Evolutionary conservation across 208 protist genomes (phyloP).

Genomic region (Novymonas esmeraldas): DNA sequence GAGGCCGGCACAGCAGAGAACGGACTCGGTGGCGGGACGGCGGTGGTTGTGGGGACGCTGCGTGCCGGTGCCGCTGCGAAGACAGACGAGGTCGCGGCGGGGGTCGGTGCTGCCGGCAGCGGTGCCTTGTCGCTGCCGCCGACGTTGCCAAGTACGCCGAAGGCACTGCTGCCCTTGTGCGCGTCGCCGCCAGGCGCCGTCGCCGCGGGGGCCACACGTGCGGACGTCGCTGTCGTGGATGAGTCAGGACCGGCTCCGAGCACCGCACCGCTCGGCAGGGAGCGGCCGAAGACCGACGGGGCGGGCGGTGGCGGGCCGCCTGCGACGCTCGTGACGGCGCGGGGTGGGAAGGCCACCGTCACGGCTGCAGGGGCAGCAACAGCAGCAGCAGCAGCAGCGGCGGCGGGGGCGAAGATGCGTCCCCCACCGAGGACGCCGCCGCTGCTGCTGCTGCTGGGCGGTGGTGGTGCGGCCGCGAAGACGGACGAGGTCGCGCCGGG

Average conservation of each 20-base stretch:
- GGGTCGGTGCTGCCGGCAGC: not conserved
- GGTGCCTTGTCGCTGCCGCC: too few relatives aligned
- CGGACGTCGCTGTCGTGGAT: too few relatives aligned
- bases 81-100: not conserved
- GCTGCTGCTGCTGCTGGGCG: too few relatives aligned
- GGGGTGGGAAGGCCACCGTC: too few relatives aligned
- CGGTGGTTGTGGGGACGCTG: not conserved
- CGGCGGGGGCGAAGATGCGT: too few relatives aligned
- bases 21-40: too few relatives aligned
- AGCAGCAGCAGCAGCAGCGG: not conserved
- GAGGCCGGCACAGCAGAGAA: too few relatives aligned
- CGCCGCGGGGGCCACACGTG: too few relatives aligned
- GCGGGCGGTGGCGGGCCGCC: not conserved
- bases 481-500: too few relatives aligned
- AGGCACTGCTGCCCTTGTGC: slow-evolving; percentile 3
- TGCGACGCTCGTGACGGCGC: not conserved
- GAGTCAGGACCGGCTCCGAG: too few relatives aligned
- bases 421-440: not conserved
- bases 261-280: too few relatives aligned
- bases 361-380: not conserved
- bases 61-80: not conserved
- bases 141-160: not conserved
- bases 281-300: not conserved
- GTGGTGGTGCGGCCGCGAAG: too few relatives aligned
- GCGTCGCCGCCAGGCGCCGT: not conserved